These are phyloP conservation scores for Casaregolazyma lundiana DNA, from an alignment of 1,139 yeast species.

Conservation along the genomic window DNA sequence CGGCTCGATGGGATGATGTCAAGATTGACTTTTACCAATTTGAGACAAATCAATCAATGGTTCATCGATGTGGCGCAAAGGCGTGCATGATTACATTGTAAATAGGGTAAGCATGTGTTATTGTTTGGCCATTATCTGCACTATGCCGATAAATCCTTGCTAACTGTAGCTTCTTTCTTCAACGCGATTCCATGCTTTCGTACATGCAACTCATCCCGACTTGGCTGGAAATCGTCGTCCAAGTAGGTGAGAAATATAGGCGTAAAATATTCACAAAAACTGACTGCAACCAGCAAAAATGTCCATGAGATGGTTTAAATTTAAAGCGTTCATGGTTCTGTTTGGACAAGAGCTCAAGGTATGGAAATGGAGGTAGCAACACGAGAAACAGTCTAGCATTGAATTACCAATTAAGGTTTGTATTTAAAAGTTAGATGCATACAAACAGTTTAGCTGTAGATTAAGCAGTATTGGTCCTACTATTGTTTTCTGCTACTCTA, in stretches of 20 bases:
- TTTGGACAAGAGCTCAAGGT: constrained; percentile 60
- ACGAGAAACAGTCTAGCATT: too few species aligned
- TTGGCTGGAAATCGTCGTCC: constrained; percentile 33
- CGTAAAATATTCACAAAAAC: neutral
- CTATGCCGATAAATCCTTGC: constrained; percentile 2
- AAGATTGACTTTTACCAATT: neutral
- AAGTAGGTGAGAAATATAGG: constrained; percentile 17
- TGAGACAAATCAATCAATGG: neutral
- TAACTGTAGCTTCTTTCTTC: constrained; percentile 49
- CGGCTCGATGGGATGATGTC: neutral
- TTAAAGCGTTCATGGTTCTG: constrained; percentile 58
- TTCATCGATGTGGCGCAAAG: constrained; percentile 24
- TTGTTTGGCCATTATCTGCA: neutral
- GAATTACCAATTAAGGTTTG: too few species aligned
- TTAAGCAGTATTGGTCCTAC: too few species aligned
- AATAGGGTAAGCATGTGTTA: constrained; percentile 19
- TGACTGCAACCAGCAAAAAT: constrained; percentile 13
- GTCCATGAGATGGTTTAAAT: constrained; percentile 34
- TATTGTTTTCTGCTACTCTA: neutral
- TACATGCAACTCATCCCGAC: constrained; percentile 60
- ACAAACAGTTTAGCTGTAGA: neutral
- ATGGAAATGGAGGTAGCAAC: constrained; percentile 10
- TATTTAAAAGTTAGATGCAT: neutral
- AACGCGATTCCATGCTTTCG: constrained; percentile 64
- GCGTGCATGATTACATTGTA: constrained; percentile 25